Evolutionary conservation across 140 eudicot genomes (phyloP), one percentile per base, ranked within the genome.

Genomic region (Cichorium intybus): DNA sequence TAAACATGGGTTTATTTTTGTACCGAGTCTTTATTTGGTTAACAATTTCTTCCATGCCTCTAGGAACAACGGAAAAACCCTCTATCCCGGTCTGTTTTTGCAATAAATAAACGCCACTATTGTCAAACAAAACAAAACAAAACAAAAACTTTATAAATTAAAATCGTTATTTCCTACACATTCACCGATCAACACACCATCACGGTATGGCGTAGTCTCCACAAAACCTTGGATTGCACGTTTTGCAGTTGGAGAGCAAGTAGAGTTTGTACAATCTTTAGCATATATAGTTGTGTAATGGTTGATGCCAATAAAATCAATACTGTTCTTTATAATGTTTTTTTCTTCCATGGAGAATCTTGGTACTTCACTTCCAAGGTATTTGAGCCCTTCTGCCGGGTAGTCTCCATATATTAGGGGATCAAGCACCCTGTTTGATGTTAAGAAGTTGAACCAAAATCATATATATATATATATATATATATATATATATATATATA

Each of bases 1-100:
- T 52, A 74, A 79, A 84, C 75, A 90, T 87, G 22, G 95, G 87
- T 49, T 49, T 90, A 80, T 87, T 87, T 58, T 83, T 60, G 76
- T 90, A 90, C 56, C 95, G 82, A 34, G 31, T 76, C 80, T 77
- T 87, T 15, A 87, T 23, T 57, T 71, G 66, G 24, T 69, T 41
- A 41, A 88, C 73, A 29, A 82, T 53, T 61, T 77, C 71, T 71
- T 70, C 85, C 85, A 84, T 75, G 64, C 89, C 96, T 56, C 76
- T 54, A 6, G 96, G 96, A 39, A 88, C 93, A 4, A 84, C 96
- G 54, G 28, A 82, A 8, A 68, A 74, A 12, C 53, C 43, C 6
- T 18, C 5, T 21, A 49, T 11, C 16, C 62, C 83, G 0, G 84
- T 79, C 96, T 81, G 75, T 35, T 62, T 67, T 54, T 35, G 20